Conservation (phyloP, 225 moss, liverwort and hornwort species). For the Polytrichum formosum region DNA sequence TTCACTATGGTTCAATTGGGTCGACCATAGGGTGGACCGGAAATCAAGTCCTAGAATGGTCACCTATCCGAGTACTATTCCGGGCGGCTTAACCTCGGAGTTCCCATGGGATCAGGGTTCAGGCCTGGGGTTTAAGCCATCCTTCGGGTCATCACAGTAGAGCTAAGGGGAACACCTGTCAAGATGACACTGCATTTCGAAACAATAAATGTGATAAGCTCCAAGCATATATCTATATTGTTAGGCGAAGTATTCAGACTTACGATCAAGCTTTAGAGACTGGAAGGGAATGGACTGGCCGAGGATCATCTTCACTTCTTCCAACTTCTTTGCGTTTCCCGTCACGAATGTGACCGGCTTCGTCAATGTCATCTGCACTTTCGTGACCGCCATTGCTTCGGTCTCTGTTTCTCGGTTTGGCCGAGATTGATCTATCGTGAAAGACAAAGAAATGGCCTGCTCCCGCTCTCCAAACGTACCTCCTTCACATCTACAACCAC, state of each 20-base stretch:
- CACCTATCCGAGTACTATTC: no score
- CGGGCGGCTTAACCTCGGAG: no score
- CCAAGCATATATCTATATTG: background rate
- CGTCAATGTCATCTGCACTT: conserved; percentile 75
- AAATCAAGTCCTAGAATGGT: no score
- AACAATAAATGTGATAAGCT: background rate
- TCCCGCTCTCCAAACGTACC: background rate
- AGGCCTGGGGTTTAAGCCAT: no score
- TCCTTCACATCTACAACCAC: background rate
- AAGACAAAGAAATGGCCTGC: background rate
- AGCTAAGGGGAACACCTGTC: no score
- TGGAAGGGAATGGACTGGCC: conserved; percentile 91
- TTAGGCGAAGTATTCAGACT: conserved; percentile 11
- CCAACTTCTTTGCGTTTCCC: conserved; percentile 90
- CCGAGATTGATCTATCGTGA: background rate
- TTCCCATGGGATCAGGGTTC: no score
- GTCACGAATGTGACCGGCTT: conserved; percentile 96
- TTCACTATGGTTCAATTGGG: no score
- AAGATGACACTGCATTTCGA: no score
- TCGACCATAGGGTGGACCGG: no score
- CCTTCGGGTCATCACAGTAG: no score
- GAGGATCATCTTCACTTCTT: conserved; percentile 99
- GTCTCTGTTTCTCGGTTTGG: conserved; percentile 1
- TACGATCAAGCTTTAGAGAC: conserved; percentile 81
- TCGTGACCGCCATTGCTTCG: conserved; percentile 46